Conservation (phyloP, 345 rosid species). For the Sapria himalayana region DNA sequence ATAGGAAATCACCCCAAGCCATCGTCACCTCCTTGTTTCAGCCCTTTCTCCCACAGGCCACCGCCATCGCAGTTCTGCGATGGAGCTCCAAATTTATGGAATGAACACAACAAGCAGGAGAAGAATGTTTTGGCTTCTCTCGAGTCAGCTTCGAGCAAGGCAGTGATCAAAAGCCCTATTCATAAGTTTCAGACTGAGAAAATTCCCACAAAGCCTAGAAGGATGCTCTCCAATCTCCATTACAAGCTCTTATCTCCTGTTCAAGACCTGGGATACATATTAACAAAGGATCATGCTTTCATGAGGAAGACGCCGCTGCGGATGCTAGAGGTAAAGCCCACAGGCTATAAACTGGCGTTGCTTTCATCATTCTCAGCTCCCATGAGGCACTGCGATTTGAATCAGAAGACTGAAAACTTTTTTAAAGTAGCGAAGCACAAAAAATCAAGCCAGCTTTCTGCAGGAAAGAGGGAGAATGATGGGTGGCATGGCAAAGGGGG, state of each 20-base stretch:
- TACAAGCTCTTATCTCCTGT: constrained; percentile 70
- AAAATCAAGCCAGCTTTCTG: constrained; percentile 10
- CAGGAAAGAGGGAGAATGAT: constrained; percentile 12
- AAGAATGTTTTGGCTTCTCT: constrained; percentile 14
- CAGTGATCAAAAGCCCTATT: constrained; percentile 27
- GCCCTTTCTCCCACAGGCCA: constrained; percentile 13
- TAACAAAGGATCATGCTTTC: constrained; percentile 28
- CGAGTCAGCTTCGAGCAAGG: constrained; percentile 20
- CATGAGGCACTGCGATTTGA: constrained; percentile 47
- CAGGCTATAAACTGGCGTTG: constrained; percentile 20
- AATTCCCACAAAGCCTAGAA: constrained; percentile 62
- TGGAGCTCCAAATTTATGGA: constrained; percentile 15
- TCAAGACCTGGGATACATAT: constrained; percentile 33
- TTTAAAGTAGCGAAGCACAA: constrained; percentile 23
- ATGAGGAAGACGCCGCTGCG: constrained; percentile 68
- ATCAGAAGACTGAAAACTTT: constrained; percentile 56
- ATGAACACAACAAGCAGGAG: constrained; percentile 19
- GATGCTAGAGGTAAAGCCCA: constrained; percentile 61
- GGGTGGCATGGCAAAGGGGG: constrained; percentile 22
- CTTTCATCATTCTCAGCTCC: constrained; percentile 41
- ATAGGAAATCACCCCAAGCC: constrained; percentile 21
- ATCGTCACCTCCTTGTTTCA: constrained; percentile 16
- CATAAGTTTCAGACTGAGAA: constrained; percentile 67
- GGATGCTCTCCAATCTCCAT: constrained; percentile 32
- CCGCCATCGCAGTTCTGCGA: constrained; percentile 14